Conservation (phyloP, 192 early-diverging fungal species). For the Backusella australiensis region DNA sequence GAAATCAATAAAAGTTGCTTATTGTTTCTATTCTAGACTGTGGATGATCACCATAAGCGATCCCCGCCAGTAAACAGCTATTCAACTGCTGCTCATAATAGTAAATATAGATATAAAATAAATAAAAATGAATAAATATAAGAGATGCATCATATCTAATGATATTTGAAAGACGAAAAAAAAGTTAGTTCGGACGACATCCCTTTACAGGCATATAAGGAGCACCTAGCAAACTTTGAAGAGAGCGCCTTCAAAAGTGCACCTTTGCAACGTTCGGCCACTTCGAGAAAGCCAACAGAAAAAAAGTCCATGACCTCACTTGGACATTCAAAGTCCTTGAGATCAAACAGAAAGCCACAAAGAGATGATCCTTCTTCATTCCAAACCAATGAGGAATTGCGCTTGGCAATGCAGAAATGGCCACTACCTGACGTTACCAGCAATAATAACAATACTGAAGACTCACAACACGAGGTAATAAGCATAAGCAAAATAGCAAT, state of each 20-base stretch:
- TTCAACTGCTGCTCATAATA: not conserved
- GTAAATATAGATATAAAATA: not conserved
- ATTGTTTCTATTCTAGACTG: not conserved
- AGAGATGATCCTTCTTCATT: not conserved
- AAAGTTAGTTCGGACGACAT: not conserved
- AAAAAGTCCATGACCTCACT: not conserved
- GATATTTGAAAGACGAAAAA: not conserved
- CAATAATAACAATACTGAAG: not conserved
- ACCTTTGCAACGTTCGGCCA: not conserved
- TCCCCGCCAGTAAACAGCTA: not conserved
- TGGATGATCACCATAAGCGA: not conserved
- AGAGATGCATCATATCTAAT: not conserved
- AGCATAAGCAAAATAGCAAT: not conserved
- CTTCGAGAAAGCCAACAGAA: not conserved
- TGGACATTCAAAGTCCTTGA: not conserved
- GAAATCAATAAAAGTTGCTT: not conserved
- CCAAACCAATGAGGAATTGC: not conserved
- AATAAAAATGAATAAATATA: not conserved
- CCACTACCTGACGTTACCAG: not conserved
- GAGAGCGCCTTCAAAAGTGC: not conserved
- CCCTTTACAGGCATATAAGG: not conserved
- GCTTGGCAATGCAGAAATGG: not conserved
- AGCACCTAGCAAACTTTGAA: not conserved
- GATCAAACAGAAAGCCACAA: not conserved
- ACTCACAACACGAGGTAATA: not conserved